Evolutionary conservation across 805 yeast genomes (phyloP).

Genomic region (Ogataea allantospora): DNA sequence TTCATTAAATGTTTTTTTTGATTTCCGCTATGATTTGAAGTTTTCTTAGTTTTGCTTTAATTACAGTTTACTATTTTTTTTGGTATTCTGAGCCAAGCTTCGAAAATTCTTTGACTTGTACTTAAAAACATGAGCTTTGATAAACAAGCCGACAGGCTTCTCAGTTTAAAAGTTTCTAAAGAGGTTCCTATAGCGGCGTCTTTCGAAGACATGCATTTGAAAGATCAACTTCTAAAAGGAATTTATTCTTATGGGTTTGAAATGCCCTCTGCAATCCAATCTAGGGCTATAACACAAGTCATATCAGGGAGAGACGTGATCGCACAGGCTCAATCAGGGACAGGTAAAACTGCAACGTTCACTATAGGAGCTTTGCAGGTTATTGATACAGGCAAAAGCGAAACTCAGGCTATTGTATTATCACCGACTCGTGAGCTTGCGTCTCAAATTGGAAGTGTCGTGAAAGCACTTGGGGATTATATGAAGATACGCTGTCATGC

Average conservation of each 20-base stretch:
- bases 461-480: conserved; percentile 83
- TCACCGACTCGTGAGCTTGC: conserved; percentile 99
- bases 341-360: conserved; percentile 89
- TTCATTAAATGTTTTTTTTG: too few relatives aligned
- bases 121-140: conserved; percentile 54
- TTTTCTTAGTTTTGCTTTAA: neutral
- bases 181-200: conserved; percentile 49
- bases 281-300: conserved; percentile 76
- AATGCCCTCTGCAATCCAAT: conserved; percentile 79
- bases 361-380: conserved; percentile 60
- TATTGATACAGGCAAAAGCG: conserved; percentile 67
- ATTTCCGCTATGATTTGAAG: too few relatives aligned
- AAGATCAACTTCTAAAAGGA: conserved; percentile 59
- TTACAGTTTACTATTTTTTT: neutral
- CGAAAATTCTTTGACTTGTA: neutral
- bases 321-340: conserved; percentile 89
- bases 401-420: conserved; percentile 88
- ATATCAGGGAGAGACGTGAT: conserved; percentile 70
- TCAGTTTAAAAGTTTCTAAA: conserved; percentile 63
- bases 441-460: conserved; percentile 91
- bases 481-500: conserved; percentile 92
- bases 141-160: conserved; percentile 54
- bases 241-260: conserved; percentile 81
- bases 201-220: conserved; percentile 74
- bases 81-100: too few relatives aligned